A percentile compares a stretch with the other conserved stretches of the same genome.
These are phyloP conservation scores for Verticillium dahliae DNA, from an alignment of 2,329 filamentous ascomycete species.

Conservation along the genomic window DNA sequence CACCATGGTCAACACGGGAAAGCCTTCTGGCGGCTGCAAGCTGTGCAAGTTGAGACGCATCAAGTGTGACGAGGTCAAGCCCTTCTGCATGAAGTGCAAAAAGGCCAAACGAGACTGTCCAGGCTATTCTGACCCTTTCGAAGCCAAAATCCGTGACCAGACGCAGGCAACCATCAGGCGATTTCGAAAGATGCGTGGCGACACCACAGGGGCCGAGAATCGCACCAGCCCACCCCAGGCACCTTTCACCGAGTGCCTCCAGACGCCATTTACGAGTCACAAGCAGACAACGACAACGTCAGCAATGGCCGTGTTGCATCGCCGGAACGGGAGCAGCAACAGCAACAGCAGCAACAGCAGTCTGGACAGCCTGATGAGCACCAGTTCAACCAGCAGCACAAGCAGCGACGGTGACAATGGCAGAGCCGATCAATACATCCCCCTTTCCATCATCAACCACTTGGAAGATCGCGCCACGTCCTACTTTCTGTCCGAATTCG, in stretches of 20 bases:
- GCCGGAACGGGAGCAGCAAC: neutral
- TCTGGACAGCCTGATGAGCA: neutral
- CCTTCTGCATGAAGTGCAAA: constrained; percentile 16
- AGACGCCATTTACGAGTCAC: neutral
- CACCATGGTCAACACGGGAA: constrained; percentile 18
- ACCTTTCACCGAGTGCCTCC: neutral
- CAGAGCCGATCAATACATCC: constrained; percentile 8
- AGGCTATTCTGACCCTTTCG: constrained; percentile 16
- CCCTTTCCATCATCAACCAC: constrained; percentile 6
- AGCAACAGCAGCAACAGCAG: neutral
- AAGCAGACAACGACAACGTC: neutral
- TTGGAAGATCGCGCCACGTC: constrained; percentile 10
- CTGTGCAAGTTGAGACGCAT: constrained; percentile 15
- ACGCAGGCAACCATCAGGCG: constrained; percentile 16
- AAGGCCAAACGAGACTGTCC: constrained; percentile 17
- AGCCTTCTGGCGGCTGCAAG: constrained; percentile 17
- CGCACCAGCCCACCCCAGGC: neutral
- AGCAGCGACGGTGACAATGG: constrained; percentile 2
- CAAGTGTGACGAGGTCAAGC: constrained; percentile 17
- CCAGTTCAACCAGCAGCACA: neutral
- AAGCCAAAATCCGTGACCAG: constrained; percentile 17
- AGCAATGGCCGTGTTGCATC: neutral
- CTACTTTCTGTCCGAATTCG: constrained; percentile 11
- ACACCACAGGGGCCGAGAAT: constrained; percentile 4
- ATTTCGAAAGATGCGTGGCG: constrained; percentile 10